Evolutionary conservation across 1,284 basidiomycete genomes (phyloP).

Genomic region (Lignosus rhinocerotis): DNA sequence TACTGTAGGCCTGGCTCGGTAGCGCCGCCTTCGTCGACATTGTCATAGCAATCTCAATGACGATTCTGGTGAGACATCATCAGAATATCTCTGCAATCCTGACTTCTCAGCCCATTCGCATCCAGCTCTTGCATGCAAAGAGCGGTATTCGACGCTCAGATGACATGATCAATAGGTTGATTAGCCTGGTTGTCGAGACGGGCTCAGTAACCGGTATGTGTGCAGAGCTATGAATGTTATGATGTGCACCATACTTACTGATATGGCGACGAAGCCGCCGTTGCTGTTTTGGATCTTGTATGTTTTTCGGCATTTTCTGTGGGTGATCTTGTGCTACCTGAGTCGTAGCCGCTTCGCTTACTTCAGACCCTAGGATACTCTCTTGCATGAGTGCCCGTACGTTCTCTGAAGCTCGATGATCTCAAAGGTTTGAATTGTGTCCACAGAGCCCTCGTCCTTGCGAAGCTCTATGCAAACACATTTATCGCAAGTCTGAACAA

Average conservation of each 20-base stretch:
- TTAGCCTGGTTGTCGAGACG: not conserved
- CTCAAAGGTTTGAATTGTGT: not conserved
- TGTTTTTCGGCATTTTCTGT: no score
- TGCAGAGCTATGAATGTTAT: no score
- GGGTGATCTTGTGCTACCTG: no score
- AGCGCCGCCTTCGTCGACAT: slow-evolving; percentile 1
- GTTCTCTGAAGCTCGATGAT: not conserved
- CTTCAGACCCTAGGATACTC: no score
- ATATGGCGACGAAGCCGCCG: no score
- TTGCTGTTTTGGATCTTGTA: no score
- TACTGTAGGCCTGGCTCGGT: not conserved
- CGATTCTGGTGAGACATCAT: not conserved
- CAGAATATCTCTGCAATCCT: not conserved
- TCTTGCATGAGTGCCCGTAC: slow-evolving; percentile 2
- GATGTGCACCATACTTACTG: no score
- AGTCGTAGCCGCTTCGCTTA: no score
- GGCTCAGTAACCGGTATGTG: slow-evolving; percentile 1
- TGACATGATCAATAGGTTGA: not conserved
- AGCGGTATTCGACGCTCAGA: not conserved
- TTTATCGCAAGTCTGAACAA: slow-evolving; percentile 11
- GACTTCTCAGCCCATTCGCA: not conserved
- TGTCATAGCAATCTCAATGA: slow-evolving; percentile 2
- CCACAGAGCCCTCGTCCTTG: slow-evolving; percentile 6
- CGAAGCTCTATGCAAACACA: slow-evolving; percentile 16
- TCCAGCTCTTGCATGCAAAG: not conserved